Base-by-base conservation (phyloP, 345 rosid species). In the Iberis pinnata region DNA sequence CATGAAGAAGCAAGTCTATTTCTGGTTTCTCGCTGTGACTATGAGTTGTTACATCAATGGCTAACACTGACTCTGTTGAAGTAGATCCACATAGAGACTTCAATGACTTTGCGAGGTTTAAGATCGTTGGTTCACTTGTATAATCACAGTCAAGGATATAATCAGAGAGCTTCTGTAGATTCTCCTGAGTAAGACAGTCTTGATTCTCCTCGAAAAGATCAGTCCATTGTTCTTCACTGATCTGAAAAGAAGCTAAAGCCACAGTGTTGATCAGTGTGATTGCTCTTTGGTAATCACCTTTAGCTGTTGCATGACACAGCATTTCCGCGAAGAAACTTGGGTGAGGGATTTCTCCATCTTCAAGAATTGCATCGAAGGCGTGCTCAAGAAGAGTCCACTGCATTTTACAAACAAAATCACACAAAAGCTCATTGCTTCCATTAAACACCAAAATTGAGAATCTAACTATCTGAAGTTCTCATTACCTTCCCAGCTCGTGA, bases 401-500 rank as follows among this genome's bases (percentile, higher is more conserved):
- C 68, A 74, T 37, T n/a, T 40, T 6, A 64, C 48, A 39, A 51
- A 53, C 39, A 39, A 44, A 8, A 35, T 37, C 8, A 26, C 60
- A 45, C 26, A 39, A n/a, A n/a, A n/a, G 60, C 44, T 52, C 15
- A 60, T n/a, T 13, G 16, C 12, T 60, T 59, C n/a, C 61, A 20
- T 43, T 18, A 49, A 69, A 70, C 47, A 51, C 6, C 29, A 37
- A n/a, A n/a, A 8, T 1, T 9, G 16, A 38, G 47, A 14, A 14
- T 4, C 1, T 4, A 20, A n/a, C 35, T 32, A 46, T 17, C 26
- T n/a, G 18, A 33, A 16, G 53, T 22, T 22, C 7, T 67, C 8
- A 5, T 56, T 31, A 90, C 98, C 95, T 90, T 87, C 58, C 98
- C 95, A 44, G 79, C 80, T 74, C 77, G 77, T 16, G 92, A 78